phyloP scores from a whole-genome alignment of 2,329 filamentous ascomycete genomes.

The Aspergillus sojae region DNA sequence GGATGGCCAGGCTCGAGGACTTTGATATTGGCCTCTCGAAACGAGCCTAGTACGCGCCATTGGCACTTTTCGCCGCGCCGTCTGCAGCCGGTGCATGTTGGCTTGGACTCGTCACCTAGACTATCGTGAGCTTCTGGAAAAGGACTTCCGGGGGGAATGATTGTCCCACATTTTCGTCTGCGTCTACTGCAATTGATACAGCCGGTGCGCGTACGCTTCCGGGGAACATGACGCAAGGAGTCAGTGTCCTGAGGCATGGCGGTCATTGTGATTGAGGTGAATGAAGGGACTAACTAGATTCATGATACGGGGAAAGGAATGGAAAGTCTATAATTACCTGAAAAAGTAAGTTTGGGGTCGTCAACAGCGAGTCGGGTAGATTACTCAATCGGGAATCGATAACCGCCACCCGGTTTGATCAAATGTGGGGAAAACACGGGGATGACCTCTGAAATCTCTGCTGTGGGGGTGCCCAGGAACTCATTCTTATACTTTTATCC shows the following conservation, averaged over 20 bases:
- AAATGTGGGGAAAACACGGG: conserved; percentile 7
- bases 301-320: conserved; percentile 1
- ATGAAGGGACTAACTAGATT: neutral
- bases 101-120: conserved; percentile 34
- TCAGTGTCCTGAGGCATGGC: conserved; percentile 6
- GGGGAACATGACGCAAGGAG: conserved; percentile 9
- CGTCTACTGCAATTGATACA: conserved; percentile 37
- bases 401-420: conserved; percentile 17
- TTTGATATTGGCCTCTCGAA: conserved; percentile 35
- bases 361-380: conserved; percentile 5
- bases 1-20: conserved; percentile 31
- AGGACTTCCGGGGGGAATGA: neutral
- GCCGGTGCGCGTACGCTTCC: conserved; percentile 34
- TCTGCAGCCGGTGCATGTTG: conserved; percentile 34
- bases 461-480: neutral
- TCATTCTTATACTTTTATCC: conserved; percentile 1
- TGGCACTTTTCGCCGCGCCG: conserved; percentile 33
- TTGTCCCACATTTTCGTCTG: conserved; percentile 33
- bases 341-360: conserved; percentile 5
- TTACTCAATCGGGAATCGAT: conserved; percentile 21
- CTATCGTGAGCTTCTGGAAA: conserved; percentile 1
- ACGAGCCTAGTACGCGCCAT: conserved; percentile 35
- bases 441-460: neutral
- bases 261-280: conserved; percentile 2
- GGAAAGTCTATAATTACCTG: neutral